A percentile compares a stretch with the other conserved stretches of the same genome.
These are phyloP conservation scores for Monosporascus cannonballus DNA, from an alignment of 2,329 filamentous ascomycete species.

Conservation along the genomic window DNA sequence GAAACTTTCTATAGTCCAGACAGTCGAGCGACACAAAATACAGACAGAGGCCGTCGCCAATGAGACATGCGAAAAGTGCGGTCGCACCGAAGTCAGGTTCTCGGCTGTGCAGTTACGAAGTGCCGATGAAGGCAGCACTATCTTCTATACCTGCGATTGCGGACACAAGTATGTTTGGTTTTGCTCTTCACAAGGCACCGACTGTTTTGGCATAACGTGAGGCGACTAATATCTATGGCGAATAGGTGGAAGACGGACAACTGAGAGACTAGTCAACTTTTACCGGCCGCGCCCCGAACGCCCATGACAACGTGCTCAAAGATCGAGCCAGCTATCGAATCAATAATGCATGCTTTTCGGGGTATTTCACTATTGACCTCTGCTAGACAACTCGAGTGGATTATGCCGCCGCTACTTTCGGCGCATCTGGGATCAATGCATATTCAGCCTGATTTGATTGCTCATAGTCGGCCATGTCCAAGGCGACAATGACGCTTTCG, in stretches of 20 bases:
- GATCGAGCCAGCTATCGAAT: constrained; percentile 5
- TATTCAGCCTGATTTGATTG: constrained; percentile 85
- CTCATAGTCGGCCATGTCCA: constrained; percentile 98
- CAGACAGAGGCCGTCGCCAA: constrained; percentile 62
- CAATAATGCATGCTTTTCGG: constrained; percentile 13
- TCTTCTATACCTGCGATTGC: constrained; percentile 86
- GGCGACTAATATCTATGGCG: neutral
- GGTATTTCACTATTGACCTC: constrained; percentile 15
- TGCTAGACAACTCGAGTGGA: constrained; percentile 8
- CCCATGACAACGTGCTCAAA: neutral
- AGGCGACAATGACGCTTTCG: constrained; percentile 88
- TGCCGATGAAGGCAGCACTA: constrained; percentile 90
- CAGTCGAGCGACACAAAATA: constrained; percentile 69
- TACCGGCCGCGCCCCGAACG: neutral
- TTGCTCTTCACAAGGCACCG: neutral
- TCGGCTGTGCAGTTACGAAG: constrained; percentile 80
- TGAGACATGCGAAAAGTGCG: constrained; percentile 75
- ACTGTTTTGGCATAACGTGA: constrained; percentile 6
- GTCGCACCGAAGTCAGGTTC: constrained; percentile 74
- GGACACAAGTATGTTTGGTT: constrained; percentile 63
- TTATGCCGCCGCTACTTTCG: constrained; percentile 30
- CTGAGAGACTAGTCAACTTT: constrained; percentile 21
- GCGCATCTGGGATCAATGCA: constrained; percentile 71
- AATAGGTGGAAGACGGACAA: constrained; percentile 44
- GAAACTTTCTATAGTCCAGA: constrained; percentile 82